Evolutionary conservation across 2,329 filamentous ascomycete species (phyloP).

Genomic region (Penicillium digitatum): DNA sequence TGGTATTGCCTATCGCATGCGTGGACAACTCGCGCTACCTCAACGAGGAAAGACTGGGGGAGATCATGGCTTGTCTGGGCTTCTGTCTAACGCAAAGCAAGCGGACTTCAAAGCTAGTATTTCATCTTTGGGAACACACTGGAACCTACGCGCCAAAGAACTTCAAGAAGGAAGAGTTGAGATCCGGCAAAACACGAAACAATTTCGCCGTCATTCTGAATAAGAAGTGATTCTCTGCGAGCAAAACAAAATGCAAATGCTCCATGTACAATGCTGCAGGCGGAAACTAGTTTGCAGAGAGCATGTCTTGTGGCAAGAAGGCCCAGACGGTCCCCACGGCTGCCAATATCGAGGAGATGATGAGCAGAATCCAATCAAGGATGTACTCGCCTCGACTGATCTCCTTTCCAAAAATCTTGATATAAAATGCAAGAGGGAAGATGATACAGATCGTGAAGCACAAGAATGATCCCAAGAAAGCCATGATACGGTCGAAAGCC

Average conservation of each 20-base stretch:
- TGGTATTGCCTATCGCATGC: constrained; percentile 86
- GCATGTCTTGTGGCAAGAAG: constrained; percentile 73
- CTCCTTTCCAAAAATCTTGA: constrained; percentile 79
- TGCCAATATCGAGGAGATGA: constrained; percentile 66
- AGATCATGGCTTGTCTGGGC: constrained; percentile 74
- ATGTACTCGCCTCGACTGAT: constrained; percentile 61
- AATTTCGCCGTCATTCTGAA: constrained; percentile 79
- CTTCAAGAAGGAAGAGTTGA: constrained; percentile 72
- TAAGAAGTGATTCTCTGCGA: constrained; percentile 16
- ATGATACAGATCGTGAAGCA: constrained; percentile 95
- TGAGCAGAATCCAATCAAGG: constrained; percentile 65
- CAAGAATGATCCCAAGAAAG: constrained; percentile 79
- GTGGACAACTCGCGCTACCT: constrained; percentile 88
- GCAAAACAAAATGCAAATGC: background rate
- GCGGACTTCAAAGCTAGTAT: constrained; percentile 76
- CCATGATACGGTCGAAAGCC: constrained; percentile 85
- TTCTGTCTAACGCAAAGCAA: constrained; percentile 66
- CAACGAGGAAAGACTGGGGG: constrained; percentile 62
- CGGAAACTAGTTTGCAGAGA: constrained; percentile 48
- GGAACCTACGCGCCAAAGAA: constrained; percentile 27
- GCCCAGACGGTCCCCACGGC: constrained; percentile 79
- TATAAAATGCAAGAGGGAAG: constrained; percentile 80
- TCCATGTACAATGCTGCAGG: background rate
- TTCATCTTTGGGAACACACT: constrained; percentile 73
- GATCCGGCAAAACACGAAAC: constrained; percentile 72